phyloP scores from a whole-genome alignment of 2,329 filamentous ascomycete genomes.

The Scopulariopsis brevicaulis region DNA sequence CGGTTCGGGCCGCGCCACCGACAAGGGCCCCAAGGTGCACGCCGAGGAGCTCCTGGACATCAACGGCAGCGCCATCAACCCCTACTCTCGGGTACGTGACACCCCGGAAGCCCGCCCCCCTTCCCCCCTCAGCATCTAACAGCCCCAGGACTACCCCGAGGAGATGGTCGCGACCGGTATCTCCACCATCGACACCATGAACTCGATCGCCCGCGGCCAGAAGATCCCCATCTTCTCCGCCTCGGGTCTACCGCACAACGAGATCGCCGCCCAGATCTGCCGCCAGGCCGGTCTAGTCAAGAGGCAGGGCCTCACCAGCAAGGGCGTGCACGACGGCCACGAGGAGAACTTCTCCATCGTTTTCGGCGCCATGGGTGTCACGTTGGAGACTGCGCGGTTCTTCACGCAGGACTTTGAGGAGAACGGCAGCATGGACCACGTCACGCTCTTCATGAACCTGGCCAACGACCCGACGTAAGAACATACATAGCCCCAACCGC shows the following conservation, averaged over 20 bases:
- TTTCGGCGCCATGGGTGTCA: constrained; percentile 99
- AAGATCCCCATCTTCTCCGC: constrained; percentile 99
- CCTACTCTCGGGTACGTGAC: constrained; percentile 73
- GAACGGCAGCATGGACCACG: constrained; percentile 96
- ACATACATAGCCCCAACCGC: not conserved
- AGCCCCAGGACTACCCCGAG: constrained; percentile 81
- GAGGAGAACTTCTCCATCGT: constrained; percentile 99
- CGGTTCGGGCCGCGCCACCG: constrained; percentile 93
- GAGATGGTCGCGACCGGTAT: constrained; percentile 99
- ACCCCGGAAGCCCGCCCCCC: not conserved
- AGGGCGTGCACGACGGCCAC: constrained; percentile 91
- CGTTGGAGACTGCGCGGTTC: constrained; percentile 97
- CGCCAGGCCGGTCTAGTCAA: constrained; percentile 90
- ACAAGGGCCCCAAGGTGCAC: constrained; percentile 96
- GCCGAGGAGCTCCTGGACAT: constrained; percentile 98
- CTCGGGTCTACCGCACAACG: constrained; percentile 95
- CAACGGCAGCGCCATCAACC: constrained; percentile 98
- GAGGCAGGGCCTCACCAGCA: constrained; percentile 66
- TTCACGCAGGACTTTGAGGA: constrained; percentile 98
- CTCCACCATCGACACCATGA: constrained; percentile 97
- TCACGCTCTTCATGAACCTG: constrained; percentile 96
- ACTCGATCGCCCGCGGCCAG: constrained; percentile 93
- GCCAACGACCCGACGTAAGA: constrained; percentile 89
- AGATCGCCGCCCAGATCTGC: constrained; percentile 98
- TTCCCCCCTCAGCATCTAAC: not conserved